Percentiles rank a stretch among this genome's conserved stretches.
Conservation (phyloP, 257 asterid species). For the Solanum sejunctum region DNA sequence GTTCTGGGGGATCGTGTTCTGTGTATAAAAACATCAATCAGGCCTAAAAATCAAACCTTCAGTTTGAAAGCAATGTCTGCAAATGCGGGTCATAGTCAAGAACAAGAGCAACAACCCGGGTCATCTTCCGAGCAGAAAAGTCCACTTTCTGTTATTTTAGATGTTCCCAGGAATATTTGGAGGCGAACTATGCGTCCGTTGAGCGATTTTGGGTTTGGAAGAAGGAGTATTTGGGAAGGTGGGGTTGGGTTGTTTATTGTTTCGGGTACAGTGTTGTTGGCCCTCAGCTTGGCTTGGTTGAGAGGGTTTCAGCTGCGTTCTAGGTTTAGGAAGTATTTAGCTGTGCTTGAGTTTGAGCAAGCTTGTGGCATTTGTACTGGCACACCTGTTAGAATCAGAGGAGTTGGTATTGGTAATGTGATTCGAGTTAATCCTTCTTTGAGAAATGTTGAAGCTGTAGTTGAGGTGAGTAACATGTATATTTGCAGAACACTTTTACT, state of each 20-base stretch:
- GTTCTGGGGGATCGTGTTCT: conserved; percentile 31
- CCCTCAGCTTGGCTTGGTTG: conserved; percentile 90
- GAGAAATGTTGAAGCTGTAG: conserved; percentile 71
- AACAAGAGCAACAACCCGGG: conserved; percentile 12
- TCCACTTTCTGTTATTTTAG: conserved; percentile 43
- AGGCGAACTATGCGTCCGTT: conserved; percentile 70
- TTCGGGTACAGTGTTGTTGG: conserved; percentile 69
- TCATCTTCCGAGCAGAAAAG: conserved; percentile 35
- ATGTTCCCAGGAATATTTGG: conserved; percentile 63
- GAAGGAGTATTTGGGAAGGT: conserved; percentile 97
- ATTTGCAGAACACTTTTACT: not conserved
- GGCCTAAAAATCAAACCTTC: conserved; percentile 15
- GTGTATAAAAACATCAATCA: conserved; percentile 13
- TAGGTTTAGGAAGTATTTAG: conserved; percentile 68
- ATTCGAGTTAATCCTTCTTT: conserved; percentile 82
- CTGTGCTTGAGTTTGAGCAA: conserved; percentile 81
- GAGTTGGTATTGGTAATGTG: conserved; percentile 84
- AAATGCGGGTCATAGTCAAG: conserved; percentile 24
- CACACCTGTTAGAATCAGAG: conserved; percentile 90
- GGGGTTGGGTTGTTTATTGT: conserved; percentile 91
- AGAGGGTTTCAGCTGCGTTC: conserved; percentile 85
- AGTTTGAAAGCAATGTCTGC: conserved; percentile 35
- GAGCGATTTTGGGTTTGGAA: conserved; percentile 90
- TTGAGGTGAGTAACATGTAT: conserved; percentile 44
- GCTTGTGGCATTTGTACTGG: conserved; percentile 94